Base-by-base conservation (phyloP, 768 basidiomycete genomes). In the Termitomyces sp. region DNA sequence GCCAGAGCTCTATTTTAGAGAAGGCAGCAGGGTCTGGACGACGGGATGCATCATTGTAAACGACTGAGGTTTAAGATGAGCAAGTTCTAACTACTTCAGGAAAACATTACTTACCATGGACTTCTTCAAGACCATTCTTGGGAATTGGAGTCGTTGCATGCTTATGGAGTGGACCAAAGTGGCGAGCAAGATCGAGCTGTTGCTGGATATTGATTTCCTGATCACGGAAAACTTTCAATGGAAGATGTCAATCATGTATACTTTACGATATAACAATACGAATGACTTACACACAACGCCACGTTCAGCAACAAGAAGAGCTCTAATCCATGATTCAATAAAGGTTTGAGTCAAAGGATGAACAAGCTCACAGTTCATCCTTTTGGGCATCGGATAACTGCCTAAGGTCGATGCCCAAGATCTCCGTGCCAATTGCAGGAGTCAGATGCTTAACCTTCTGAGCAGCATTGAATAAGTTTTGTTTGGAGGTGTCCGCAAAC, bases 131-230 rank as follows among this genome's bases (percentile, higher is more conserved):
- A 15, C 91, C 91, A 17, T 80, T 84, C 67, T 84, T 82, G 2
- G 92, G 89, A 52, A 93, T 79, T 0, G 88, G 88, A 10, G 90
- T 92, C 3, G 89, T 92, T 3, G 92, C 88, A 68, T 95, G 91
- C 70, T 87, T 90, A 72, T 94, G 91, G 50, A 92, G 80, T 51
- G 83, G 88, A 5, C 91, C 91, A 58, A 81, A 91, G 68, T 92
- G 76, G 15, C 84, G 83, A 7, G 81, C 88, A 60, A 93, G 76
- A n/a, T 87, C 84, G 10, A 91, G 80, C 67, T 92, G 88, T 62
- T 87, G 79, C 51, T 86, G 77, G 50, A 91, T 82, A 63, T 79
- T 77, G 63, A 92, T 73, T 61, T 87, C 85, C 75, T 92, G 90
- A 67, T 90, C 84, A 48, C 86, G 84, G 78, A 91, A 86, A 76